phyloP scores from a whole-genome alignment of 2,329 filamentous ascomycete species.

The Monosporascus sp. region DNA sequence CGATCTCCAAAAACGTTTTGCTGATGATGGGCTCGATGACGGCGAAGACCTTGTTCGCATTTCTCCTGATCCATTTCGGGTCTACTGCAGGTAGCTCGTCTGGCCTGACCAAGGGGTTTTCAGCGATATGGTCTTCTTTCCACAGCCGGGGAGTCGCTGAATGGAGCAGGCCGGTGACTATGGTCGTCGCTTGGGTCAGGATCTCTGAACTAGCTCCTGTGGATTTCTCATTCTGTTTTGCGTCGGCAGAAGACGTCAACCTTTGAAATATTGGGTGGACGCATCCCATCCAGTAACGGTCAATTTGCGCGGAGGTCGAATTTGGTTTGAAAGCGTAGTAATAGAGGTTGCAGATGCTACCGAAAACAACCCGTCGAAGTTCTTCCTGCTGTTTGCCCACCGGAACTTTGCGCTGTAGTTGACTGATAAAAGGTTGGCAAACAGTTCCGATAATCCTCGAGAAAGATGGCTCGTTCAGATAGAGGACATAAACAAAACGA shows the following conservation, averaged over 20 bases:
- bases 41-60: constrained; percentile 59
- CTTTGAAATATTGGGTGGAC: constrained; percentile 59
- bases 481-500: constrained; percentile 70
- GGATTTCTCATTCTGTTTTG: constrained; percentile 27
- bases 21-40: constrained; percentile 57
- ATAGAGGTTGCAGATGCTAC: constrained; percentile 72
- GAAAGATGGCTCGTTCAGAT: constrained; percentile 56
- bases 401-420: constrained; percentile 59
- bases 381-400: constrained; percentile 50
- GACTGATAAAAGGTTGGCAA: constrained; percentile 62
- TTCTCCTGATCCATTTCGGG: constrained; percentile 78
- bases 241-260: constrained; percentile 38
- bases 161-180: constrained; percentile 71
- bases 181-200: constrained; percentile 54
- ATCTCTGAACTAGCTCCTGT: constrained; percentile 38
- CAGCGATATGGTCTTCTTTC: constrained; percentile 67
- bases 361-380: constrained; percentile 53
- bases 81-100: constrained; percentile 83
- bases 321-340: constrained; percentile 79
- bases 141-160: constrained; percentile 56
- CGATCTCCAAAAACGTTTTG: constrained; percentile 57
- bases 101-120: constrained; percentile 51
- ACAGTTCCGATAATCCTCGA: constrained; percentile 51
- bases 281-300: constrained; percentile 73
- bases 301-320: constrained; percentile 59